Base-by-base conservation (phyloP, 2,329 filamentous ascomycete species). In the Aspergillus texensis region DNA sequence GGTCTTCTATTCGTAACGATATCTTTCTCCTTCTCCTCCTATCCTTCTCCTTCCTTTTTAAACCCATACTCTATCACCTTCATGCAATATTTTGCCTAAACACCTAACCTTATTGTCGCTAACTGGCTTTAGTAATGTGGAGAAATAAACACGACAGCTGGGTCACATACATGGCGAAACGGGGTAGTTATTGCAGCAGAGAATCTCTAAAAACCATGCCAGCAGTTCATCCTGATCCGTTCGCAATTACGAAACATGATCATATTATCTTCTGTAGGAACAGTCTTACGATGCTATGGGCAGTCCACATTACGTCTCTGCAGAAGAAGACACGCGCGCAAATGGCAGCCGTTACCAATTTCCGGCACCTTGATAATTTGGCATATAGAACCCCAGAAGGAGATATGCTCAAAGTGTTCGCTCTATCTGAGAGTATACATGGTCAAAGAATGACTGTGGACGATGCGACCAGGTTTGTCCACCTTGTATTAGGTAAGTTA, bases 171-270 rank as follows among this genome's bases (percentile, higher is more conserved):
- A 19, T 19, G 39, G 39, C 39, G 16, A 41, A 41, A 19, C 16
- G 16, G 6, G 6, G 3, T 9, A n/a, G 19, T 19, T 9, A 41
- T 19, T 41, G 36, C 36, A 19, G 36, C 36, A 19, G 6, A 19
- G 2, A 2, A 19, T 3, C 4, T 2, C 6, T 9, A 2, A 41
- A 3, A 41, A 19, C 5, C 6, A 3, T 8, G 6, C 6, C 8
- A 16, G 3, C 2, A 1, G 8, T 41, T n/a, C 8, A 3, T n/a
- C 6, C 39, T 12, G 39, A 41, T 41, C 39, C 39, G 6, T 10
- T 9, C 19, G 39, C 39, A 19, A 41, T 41, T 41, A 3, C 39
- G 9, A n/a, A n/a, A 41, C 2, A 2, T 0, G 39, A 41, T 41
- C 19, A 41, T 41, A 41, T 41, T 41, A 41, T n/a, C 3, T 3